These are phyloP conservation scores for Aspergillus melleus DNA, from an alignment of 2,329 filamentous ascomycete genomes.

Conservation along the genomic window DNA sequence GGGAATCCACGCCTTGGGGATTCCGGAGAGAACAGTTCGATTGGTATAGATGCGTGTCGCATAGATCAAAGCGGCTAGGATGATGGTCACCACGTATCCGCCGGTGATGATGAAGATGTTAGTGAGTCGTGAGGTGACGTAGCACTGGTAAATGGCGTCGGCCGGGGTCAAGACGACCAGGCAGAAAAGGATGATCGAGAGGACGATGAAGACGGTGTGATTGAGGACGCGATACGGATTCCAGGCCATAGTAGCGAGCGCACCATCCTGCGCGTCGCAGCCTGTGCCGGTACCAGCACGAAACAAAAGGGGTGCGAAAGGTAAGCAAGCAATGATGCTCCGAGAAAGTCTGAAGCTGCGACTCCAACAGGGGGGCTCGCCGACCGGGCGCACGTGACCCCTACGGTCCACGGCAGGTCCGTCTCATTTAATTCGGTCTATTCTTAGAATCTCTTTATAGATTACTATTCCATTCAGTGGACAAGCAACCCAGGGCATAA, in stretches of 20 bases:
- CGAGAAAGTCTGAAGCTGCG: not conserved
- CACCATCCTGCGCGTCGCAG: conserved; percentile 22
- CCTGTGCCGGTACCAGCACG: conserved; percentile 1
- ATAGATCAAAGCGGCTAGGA: conserved; percentile 75
- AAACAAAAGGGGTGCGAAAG: not conserved
- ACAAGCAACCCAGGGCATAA: not conserved
- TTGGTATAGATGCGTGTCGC: conserved; percentile 83
- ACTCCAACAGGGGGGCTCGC: too few relatives aligned
- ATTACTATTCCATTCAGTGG: not conserved
- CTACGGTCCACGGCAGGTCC: too few relatives aligned
- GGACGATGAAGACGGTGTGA: conserved; percentile 71
- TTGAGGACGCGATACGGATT: conserved; percentile 77
- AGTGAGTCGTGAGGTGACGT: conserved; percentile 64
- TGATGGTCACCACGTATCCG: conserved; percentile 70
- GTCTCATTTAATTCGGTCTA: not conserved
- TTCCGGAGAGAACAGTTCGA: conserved; percentile 72
- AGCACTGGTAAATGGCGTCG: conserved; percentile 77
- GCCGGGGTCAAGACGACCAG: conserved; percentile 78
- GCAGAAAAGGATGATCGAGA: conserved; percentile 70
- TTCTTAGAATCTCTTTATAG: not conserved
- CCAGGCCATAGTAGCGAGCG: conserved; percentile 30
- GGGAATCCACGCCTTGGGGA: conserved; percentile 84
- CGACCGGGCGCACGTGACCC: not conserved
- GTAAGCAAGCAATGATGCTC: not conserved
- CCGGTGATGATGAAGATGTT: conserved; percentile 82